A percentile compares a stretch with the other conserved stretches of the same genome.
These are phyloP conservation scores for Elaeagnus macrophylla DNA, from an alignment of 306 rosid genomes.

Conservation along the genomic window DNA sequence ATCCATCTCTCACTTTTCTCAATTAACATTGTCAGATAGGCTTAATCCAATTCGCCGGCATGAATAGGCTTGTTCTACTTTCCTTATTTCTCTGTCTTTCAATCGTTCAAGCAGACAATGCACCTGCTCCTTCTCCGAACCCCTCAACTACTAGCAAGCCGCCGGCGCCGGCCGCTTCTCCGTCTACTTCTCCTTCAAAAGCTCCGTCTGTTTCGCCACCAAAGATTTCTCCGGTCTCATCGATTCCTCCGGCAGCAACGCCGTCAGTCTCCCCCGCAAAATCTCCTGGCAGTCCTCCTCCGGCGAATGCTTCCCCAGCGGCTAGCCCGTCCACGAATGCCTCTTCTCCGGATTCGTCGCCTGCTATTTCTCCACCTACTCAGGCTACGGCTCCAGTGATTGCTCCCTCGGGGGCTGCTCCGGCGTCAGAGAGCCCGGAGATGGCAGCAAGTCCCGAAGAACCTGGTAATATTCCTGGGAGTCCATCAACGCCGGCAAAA, in stretches of 20 bases:
- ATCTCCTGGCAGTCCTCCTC: conserved; percentile 22
- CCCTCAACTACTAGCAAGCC: conserved; percentile 17
- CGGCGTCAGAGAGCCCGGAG: conserved; percentile 43
- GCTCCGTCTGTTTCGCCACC: too few relatives aligned
- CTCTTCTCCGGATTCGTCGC: conserved; percentile 32
- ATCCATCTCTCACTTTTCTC: not conserved
- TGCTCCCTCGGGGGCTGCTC: conserved; percentile 37
- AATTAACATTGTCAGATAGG: not conserved
- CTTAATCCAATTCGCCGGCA: conserved; percentile 8
- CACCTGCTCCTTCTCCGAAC: conserved; percentile 65
- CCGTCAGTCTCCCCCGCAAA: conserved; percentile 20
- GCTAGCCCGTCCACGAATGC: conserved; percentile 37
- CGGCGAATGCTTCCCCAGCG: conserved; percentile 32
- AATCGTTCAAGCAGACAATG: conserved; percentile 34
- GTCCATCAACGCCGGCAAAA: conserved; percentile 38
- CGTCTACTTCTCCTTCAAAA: conserved; percentile 34
- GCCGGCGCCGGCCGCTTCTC: conserved; percentile 45
- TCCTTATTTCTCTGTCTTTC: conserved; percentile 22
- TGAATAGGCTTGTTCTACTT: conserved; percentile 24
- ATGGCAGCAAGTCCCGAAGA: conserved; percentile 32
- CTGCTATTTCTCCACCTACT: conserved; percentile 27
- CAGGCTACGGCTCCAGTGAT: conserved; percentile 12
- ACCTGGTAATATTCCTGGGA: conserved; percentile 37
- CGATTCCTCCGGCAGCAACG: conserved; percentile 25
- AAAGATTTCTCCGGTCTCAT: conserved; percentile 27